Evolutionary conservation across 2,329 filamentous ascomycete genomes (phyloP), one percentile per base, ranked within the genome.

Genomic region (Cercospora zeina): DNA sequence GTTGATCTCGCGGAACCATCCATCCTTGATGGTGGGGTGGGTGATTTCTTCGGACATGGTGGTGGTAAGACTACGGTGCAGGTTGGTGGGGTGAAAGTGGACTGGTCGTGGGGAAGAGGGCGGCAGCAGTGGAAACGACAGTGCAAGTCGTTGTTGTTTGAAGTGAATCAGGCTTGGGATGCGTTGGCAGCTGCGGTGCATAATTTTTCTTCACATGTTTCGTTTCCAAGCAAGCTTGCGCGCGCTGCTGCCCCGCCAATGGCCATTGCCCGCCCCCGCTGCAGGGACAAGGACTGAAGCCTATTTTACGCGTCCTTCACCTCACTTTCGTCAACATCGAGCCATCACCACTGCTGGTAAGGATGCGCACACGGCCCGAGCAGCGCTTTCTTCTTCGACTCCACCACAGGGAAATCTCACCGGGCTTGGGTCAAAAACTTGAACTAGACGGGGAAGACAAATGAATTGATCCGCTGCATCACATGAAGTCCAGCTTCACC

Each of bases 1-100:
- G 72, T 90, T 96, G 81, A 96, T 93, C 83, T 99, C 95, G 79
- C 92, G 90, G 89, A 99, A 99, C 95, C 95, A 99, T 82, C 93
- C 95, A 96, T 97, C 95, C 81, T 90, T 85, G 82, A 91, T 91
- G 75, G 88, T 90, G 77, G 87, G 85, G 83, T 91, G 88, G 70
- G 83, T 84, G 78, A 90, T 85, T 75, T 90, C 84, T 75, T 90
- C 84, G 78, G 81, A 79, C 88, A 90, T 90, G 73, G 62, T 68
- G 56, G 7, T 37, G 31, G 53, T 30, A 14, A 49, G 42, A 49
- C 6, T 30, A 30, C 42, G 42, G 21, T 11, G n/a, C 33, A n/a
- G 30, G 30, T 27, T 11, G 49, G 30, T 53, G 1, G 49, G n/a
- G 9, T 21, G 30, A 30, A 33, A 34, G 30, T 34, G 27, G 16